Conservation (phyloP, 208 protist genomes). For the Porcisia hertigi region DNA sequence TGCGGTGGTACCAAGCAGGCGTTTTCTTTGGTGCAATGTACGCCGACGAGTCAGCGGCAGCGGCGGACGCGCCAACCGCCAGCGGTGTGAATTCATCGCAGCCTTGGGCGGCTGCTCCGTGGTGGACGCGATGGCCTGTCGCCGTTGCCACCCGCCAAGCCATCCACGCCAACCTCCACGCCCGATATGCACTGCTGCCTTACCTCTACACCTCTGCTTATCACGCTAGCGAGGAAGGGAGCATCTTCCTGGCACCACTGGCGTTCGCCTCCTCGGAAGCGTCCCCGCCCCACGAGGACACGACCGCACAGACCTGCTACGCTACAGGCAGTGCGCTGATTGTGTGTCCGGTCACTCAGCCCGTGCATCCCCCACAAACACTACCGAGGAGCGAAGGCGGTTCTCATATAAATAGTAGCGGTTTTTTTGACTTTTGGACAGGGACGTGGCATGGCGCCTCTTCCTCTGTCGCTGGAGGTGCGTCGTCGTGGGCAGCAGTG, state of each 20-base stretch:
- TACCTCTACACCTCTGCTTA: constrained; percentile 95
- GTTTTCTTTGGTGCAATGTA: constrained; percentile 94
- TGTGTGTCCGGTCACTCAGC: constrained; percentile 32
- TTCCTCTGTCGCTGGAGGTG: background rate
- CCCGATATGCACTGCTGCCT: constrained; percentile 93
- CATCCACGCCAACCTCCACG: constrained; percentile 25
- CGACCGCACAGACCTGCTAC: constrained; percentile 16
- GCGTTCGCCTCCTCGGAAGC: constrained; percentile 61
- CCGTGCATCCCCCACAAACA: background rate
- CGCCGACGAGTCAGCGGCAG: constrained; percentile 85
- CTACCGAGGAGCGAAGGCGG: background rate
- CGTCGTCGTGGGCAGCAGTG: constrained; percentile 4
- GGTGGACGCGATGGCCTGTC: constrained; percentile 27
- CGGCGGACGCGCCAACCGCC: constrained; percentile 69
- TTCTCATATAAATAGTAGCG: background rate
- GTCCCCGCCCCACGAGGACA: too few relatives aligned
- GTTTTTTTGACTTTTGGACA: constrained; percentile 45
- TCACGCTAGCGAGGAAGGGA: constrained; percentile 58
- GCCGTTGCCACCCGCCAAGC: constrained; percentile 1
- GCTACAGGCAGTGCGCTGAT: constrained; percentile 29
- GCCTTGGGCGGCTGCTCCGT: constrained; percentile 1
- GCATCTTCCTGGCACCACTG: constrained; percentile 84
- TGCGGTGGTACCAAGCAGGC: constrained; percentile 96
- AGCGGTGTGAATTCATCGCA: background rate
- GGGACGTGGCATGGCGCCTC: constrained; percentile 17